Evolutionary conservation across 805 yeast species (phyloP), one percentile per base, ranked within the genome.

Genomic region (Cyberlindnera suaveolens): DNA sequence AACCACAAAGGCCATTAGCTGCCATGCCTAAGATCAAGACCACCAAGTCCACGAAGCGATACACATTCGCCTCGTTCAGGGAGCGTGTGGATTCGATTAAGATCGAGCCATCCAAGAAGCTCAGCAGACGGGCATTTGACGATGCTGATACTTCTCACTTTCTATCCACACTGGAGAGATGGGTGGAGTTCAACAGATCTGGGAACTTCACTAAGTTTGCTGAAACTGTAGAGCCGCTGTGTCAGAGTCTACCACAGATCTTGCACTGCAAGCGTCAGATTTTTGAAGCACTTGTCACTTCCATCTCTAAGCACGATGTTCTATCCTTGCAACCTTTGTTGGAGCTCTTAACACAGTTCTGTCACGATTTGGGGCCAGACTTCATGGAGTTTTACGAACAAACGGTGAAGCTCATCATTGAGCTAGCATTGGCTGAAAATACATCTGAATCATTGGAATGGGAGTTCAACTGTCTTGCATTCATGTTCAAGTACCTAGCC

Each of bases 361-460:
- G 89, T 34, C 96, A 87, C 54, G 99, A 91, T 66, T 66, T 91
- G 48, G 97, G 96, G 9, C 82, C 91, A 3, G 98, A 91, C 52
- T 93, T 90, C 57, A 74, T 88, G 68, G 77, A 75, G 8, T 88
- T 68, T 56, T 89, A 87, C 56, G 66, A 66, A 2, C 59, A 64
- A 20, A 64, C 88, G 1, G 63, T 91, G 38, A 50, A 56, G 0
- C 52, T 74, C 19, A 69, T 90, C 34, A 74, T 73, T 5, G 60
- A 66, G 1, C 57, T 86, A 41, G 71, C 85, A 7, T 46, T 64
- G 9, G 53, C 57, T 26, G 77, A 78, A 46, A 66, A 71, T 45
- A 61, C 71, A 17, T 71, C 82, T 40, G 70, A 81, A 8, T 71
- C 87, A 1, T 70, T 91, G 34, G 96, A 93, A 62, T 80, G 87